phyloP scores from a whole-genome alignment of 2,329 filamentous ascomycete species.

The Curvularia sp. region DNA sequence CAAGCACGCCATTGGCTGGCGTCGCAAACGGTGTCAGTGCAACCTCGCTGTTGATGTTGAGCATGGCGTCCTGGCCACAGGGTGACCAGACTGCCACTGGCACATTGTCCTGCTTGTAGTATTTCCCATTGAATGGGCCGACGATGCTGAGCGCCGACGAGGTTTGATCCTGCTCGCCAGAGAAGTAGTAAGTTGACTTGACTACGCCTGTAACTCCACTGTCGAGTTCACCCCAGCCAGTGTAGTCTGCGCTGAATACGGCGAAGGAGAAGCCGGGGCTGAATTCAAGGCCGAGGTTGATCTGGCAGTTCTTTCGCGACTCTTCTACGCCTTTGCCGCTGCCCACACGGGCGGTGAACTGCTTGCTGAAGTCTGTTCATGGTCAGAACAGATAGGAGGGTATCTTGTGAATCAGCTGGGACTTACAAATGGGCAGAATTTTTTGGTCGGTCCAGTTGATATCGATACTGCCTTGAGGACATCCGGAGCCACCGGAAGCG shows the following conservation, averaged over 20 bases:
- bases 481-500: conserved; percentile 45
- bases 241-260: conserved; percentile 47
- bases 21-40: conserved; percentile 37
- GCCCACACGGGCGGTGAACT: conserved; percentile 45
- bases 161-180: conserved; percentile 40
- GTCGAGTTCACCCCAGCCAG: conserved; percentile 48
- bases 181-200: conserved; percentile 50
- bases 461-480: conserved; percentile 48
- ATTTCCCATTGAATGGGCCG: conserved; percentile 55
- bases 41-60: conserved; percentile 46
- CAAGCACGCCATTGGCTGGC: conserved; percentile 35
- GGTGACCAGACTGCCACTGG: conserved; percentile 39
- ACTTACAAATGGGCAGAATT: conserved; percentile 45
- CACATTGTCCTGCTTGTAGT: conserved; percentile 55
- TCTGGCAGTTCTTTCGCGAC: conserved; percentile 50
- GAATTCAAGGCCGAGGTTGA: conserved; percentile 46
- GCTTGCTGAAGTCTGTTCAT: conserved; percentile 38
- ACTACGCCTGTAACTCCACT: conserved; percentile 45
- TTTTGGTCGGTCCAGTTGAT: conserved; percentile 41
- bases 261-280: conserved; percentile 49
- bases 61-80: conserved; percentile 36
- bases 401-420: not conserved
- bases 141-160: conserved; percentile 36
- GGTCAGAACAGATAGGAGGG: conserved; percentile 5
- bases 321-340: conserved; percentile 30